Base-by-base conservation (phyloP, 2,329 filamentous ascomycete species). In the Penicillium sp. region DNA sequence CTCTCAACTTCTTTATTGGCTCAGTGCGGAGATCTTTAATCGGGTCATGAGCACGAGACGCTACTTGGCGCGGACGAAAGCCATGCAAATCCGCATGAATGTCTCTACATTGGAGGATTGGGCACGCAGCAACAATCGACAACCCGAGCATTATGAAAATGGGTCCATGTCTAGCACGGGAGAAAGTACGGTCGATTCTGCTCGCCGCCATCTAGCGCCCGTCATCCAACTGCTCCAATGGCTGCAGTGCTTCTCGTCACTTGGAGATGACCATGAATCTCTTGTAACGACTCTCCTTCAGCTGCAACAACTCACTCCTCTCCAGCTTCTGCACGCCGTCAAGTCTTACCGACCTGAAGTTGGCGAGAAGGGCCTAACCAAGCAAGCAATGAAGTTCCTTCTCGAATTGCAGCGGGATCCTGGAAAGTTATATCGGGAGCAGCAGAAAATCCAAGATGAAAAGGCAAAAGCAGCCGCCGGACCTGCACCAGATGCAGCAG, bases 81-180 rank as follows among this genome's bases (percentile, higher is more conserved):
- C 94, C 3, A 99, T 99, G 94, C 94, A 99, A 70, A 97, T 99
- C 63, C 89, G 94, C 60, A 97, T 99, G 92, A 99, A 99, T 69
- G 85, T 99, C 6, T 97, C 94, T 0, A 87, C 86, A 7, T 77
- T 99, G 18, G 94, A 99, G 71, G 94, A 99, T 67, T 99, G 94
- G 94, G 92, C 94, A 1, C 83, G 92, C 27, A 81, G 84, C 14
- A 99, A 99, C 73, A 97, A 96, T 69, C 84, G 94, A 25, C 87
- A 95, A 61, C 91, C 94, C 1, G 94, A 97, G 67, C 92, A 97
- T 72, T 97, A 90, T 69, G 92, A 99, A 70, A 88, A 91, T 62
- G 92, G 92, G 16, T 92, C 92, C 47, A 92, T 90, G 72, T 88
- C 82, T 16, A 85, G 89, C 6, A 89, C 86, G 1, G 92, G 92